Evolutionary conservation across 345 rosid genomes (phyloP).

Genomic region (Populus alba): DNA sequence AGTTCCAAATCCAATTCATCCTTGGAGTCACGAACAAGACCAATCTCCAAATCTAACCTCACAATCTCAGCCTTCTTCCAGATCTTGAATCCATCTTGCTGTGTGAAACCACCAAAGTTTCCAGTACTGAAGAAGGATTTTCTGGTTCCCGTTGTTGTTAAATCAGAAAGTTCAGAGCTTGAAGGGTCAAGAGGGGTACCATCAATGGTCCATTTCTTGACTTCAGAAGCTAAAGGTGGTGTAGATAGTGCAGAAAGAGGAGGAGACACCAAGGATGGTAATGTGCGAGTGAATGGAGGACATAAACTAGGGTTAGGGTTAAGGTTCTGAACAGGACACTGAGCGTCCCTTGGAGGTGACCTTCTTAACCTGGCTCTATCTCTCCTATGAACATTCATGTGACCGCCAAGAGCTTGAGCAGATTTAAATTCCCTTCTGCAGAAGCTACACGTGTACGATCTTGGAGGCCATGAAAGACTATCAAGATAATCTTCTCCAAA

Average conservation of each 20-base stretch:
- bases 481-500: conserved; percentile 53
- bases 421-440: conserved; percentile 92
- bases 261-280: conserved; percentile 32
- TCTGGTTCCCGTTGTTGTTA: conserved; percentile 10
- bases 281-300: conserved; percentile 26
- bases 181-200: conserved; percentile 22
- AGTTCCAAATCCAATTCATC: conserved; percentile 89
- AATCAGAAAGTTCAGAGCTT: conserved; percentile 29
- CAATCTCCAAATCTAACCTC: conserved; percentile 69
- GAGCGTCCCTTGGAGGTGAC: conserved; percentile 48
- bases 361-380: conserved; percentile 88
- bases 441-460: conserved; percentile 90
- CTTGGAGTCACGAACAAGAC: conserved; percentile 44
- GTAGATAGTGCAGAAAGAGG: conserved; percentile 47
- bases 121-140: conserved; percentile 10
- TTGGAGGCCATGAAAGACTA: conserved; percentile 92
- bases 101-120: conserved; percentile 6
- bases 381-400: conserved; percentile 94
- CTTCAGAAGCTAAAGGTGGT: conserved; percentile 35
- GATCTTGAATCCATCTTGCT: conserved; percentile 34
- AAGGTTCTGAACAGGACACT: conserved; percentile 48
- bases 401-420: conserved; percentile 98
- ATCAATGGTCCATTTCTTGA: conserved; percentile 25
- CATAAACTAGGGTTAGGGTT: conserved; percentile 59
- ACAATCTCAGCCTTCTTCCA: conserved; percentile 41